Evolutionary conservation across 2,329 filamentous ascomycete genomes (phyloP).

Genomic region (Ramularia endophylla): DNA sequence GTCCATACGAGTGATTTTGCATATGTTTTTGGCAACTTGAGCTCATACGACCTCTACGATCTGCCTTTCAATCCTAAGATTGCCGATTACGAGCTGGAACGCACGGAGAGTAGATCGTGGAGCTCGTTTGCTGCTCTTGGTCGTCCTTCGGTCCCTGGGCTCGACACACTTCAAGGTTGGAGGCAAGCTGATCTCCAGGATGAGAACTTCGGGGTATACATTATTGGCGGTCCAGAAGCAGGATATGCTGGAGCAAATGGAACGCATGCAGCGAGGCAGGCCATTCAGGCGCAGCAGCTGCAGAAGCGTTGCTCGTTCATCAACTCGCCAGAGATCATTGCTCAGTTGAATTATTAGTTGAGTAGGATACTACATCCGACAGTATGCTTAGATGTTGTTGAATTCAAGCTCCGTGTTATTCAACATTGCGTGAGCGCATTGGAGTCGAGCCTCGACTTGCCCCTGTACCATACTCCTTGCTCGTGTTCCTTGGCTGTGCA

Average conservation of each 20-base stretch:
- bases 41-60: conserved; percentile 40
- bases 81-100: conserved; percentile 37
- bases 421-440: too few species aligned
- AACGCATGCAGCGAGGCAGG: conserved; percentile 21
- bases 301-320: conserved; percentile 45
- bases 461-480: too few species aligned
- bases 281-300: conserved; percentile 35
- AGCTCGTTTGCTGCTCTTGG: conserved; percentile 41
- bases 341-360: conserved; percentile 24
- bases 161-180: conserved; percentile 40
- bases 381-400: too few species aligned
- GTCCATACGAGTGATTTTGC: conserved; percentile 51
- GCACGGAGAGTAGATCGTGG: conserved; percentile 44
- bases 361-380: too few species aligned
- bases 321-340: conserved; percentile 41
- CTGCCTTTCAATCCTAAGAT: conserved; percentile 27
- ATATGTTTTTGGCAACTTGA: conserved; percentile 42
- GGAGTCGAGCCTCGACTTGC: too few species aligned
- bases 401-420: not conserved
- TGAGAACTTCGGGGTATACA: conserved; percentile 32
- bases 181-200: conserved; percentile 31
- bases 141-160: conserved; percentile 27
- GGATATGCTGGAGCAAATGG: conserved; percentile 40
- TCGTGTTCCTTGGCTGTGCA: too few species aligned
- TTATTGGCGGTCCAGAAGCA: conserved; percentile 42